Evolutionary conservation across 345 rosid species (phyloP), one percentile per base, ranked within the genome.

Genomic region (Heritiera fomes): DNA sequence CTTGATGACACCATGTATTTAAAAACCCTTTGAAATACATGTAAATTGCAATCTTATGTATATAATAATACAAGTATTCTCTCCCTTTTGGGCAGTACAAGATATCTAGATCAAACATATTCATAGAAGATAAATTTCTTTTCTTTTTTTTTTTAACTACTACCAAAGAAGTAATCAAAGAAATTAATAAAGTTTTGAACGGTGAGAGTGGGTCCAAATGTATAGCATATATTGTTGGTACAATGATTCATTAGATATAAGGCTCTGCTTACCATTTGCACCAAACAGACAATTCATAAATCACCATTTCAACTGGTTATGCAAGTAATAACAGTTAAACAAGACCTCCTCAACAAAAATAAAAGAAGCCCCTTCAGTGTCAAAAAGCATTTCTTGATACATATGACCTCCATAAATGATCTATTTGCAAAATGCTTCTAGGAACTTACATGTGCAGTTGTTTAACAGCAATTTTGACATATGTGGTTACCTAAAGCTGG

Each of bases 1-100:
- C 64, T 58, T 58, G 28, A 34, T 73, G 53, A 68, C 65, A 73
- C 67, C 53, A 38, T 75, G 82, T 80, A 83, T 78, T 40, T 47
- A 41, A 56, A 14, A 49, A 62, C 69, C 46, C 43, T 73, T 62
- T 60, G 56, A 76, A 52, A 84, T 72, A 81, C 76, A 53, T 67
- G 78, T 75, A 75, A 70, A 81, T 55, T 45, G 68, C 49, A 11
- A 40, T 49, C 78, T 69, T 56, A 69, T 65, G 43, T 60, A 72
- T 30, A 79, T 62, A 61, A 12, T 11, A 56, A n/a, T 1, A 56
- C 53, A 70, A 32, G 28, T 34, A 79, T 55, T 32, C 52, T 28
- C 66, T 70, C 55, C 74, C 30, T 34, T 43, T 41, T 41, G 1
- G 73, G 68, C 55, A n/a, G 41, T 14, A 71, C 75, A 49, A 28